Conservation (phyloP, 225 moss, liverwort and hornwort genomes). For the Climacium dendroides region DNA sequence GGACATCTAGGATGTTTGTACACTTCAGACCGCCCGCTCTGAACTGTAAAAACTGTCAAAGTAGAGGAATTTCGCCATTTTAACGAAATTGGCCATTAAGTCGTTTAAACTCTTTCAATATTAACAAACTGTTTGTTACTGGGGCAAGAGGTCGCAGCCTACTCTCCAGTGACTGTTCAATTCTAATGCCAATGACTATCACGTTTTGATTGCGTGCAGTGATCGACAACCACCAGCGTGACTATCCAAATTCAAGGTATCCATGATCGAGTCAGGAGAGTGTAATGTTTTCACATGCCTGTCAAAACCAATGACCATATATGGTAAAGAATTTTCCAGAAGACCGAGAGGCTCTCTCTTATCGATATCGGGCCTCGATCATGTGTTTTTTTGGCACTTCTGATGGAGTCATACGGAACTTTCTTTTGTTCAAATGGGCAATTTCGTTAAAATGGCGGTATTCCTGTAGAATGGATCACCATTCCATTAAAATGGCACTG, state of each 20-base stretch:
- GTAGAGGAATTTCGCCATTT: too few relatives aligned
- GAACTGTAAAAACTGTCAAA: too few relatives aligned
- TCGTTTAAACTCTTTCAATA: background rate
- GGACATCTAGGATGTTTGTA: too few relatives aligned
- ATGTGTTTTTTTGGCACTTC: background rate
- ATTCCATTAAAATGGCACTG: too few relatives aligned
- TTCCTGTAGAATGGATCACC: too few relatives aligned
- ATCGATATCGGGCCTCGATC: background rate
- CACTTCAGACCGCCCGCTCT: too few relatives aligned
- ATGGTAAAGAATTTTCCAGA: background rate
- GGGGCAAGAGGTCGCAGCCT: too few relatives aligned
- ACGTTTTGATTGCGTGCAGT: background rate
- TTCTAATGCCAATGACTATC: background rate
- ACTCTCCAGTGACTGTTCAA: too few relatives aligned
- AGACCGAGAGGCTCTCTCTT: background rate
- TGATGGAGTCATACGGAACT: background rate
- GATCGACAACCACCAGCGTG: too few relatives aligned
- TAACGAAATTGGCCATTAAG: too few relatives aligned
- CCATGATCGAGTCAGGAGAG: too few relatives aligned
- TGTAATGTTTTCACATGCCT: background rate
- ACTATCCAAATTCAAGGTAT: background rate
- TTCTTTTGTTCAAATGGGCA: background rate
- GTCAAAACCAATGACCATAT: background rate
- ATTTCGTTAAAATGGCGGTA: too few relatives aligned
- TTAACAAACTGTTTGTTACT: background rate